Conservation (phyloP, 352 stramenopile genomes). For the Phytophthora citricola region DNA sequence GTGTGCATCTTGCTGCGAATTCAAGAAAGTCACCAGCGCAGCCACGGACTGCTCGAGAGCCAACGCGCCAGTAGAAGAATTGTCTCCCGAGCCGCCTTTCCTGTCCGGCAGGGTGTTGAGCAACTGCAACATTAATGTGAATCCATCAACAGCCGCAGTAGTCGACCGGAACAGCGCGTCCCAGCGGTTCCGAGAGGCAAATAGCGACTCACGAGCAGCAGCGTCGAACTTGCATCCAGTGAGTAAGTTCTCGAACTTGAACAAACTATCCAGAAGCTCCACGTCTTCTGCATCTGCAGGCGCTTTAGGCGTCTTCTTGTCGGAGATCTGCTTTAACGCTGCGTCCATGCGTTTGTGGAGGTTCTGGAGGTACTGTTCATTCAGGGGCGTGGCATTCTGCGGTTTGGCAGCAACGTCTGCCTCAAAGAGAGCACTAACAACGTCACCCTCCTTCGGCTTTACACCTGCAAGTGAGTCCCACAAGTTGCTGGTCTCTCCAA, state of each 20-base stretch:
- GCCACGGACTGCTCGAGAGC: conserved; percentile 53
- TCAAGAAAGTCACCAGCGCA: conserved; percentile 45
- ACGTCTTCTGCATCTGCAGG: conserved; percentile 48
- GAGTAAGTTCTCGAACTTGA: conserved; percentile 58
- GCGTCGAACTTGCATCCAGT: conserved; percentile 51
- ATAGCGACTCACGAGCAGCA: conserved; percentile 40
- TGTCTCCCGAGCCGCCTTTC: conserved; percentile 36
- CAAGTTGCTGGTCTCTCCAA: conserved; percentile 31
- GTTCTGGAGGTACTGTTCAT: conserved; percentile 52
- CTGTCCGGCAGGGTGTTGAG: conserved; percentile 54
- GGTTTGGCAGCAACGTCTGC: conserved; percentile 22
- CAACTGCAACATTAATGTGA: conserved; percentile 60
- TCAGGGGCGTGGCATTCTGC: conserved; percentile 34
- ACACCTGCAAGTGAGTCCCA: conserved; percentile 38
- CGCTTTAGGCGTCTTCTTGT: conserved; percentile 32
- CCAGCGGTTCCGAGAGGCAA: conserved; percentile 54
- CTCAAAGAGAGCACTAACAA: conserved; percentile 31
- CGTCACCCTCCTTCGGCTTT: conserved; percentile 43
- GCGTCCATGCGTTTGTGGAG: conserved; percentile 45
- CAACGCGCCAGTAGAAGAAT: conserved; percentile 32
- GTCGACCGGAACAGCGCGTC: conserved; percentile 46
- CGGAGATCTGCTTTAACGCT: conserved; percentile 40
- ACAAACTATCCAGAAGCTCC: conserved; percentile 50
- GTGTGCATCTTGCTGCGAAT: conserved; percentile 36
- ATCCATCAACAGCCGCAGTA: conserved; percentile 54